Base-by-base conservation (phyloP, 2,329 filamentous ascomycete genomes). In the Phialophora macrospora region DNA sequence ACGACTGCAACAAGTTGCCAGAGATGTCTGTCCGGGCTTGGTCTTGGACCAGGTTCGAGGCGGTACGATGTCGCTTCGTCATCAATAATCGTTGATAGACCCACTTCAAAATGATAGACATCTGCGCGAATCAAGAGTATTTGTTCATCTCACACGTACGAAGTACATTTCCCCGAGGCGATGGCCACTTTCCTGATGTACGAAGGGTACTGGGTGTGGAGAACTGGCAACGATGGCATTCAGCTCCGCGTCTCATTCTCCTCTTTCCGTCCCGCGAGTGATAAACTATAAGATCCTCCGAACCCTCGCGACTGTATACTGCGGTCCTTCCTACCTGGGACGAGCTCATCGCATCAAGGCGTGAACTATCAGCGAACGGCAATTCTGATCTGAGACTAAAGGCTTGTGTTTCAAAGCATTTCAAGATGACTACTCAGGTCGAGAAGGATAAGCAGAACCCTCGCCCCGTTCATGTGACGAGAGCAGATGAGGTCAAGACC, bases 401-500 rank as follows among this genome's bases (percentile, higher is more conserved):
- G 6, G 17, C 38, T n/a, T 8, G 38, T 8, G 7, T 17, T 44
- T 44, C 5, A 44, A n/a, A 4, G 17, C 6, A 8, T n/a, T 7
- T 44, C 8, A 54, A 20, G 9, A 60, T 60, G 58, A 12, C 46
- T 9, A 24, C 58, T 48, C n/a, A 20, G 12, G 3, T 2, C 2
- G 20, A 26, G 7, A 26, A 48, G 26, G 51, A 60, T 8, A 55
- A 46, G 22, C 49, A 61, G 14, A 32, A 60, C 26, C 66, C 65
- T n/a, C 54, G 65, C 20, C 60, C 68, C 34, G 84, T 89, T n/a
- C 80, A 85, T 60, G 79, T 89, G 63, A 84, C 83, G 34, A 81
- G 80, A 67, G 79, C 81, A 41, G 72, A 75, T 52, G 78, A 82
- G 44, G 78, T 86, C 60, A 76, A 79, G 34, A 76, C 79, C 30